Evolutionary conservation across 495 filamentous ascomycete genomes (phyloP), one percentile per base, ranked within the genome.

Genomic region (Talaromyces trachyspermus): DNA sequence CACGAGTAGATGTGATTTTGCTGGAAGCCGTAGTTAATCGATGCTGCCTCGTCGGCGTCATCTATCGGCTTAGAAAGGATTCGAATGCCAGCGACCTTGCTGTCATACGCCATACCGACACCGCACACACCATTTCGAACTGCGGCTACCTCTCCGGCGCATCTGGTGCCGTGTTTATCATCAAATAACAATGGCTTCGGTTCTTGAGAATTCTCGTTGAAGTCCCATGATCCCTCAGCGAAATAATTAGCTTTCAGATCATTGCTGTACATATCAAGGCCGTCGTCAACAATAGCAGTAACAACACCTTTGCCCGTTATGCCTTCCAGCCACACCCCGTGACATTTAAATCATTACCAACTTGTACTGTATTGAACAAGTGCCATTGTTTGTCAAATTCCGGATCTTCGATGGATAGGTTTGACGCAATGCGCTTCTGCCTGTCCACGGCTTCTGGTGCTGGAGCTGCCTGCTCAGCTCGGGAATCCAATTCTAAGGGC

Each of bases 1-100:
- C 92, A 98, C 8, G 92, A 98, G 65, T 96, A 98, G 37, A 98
- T 96, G 49, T 95, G 84, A 58, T 95, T 98, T 30, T 87, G 72
- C 53, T 96, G 81, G 57, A 78, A 92, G 19, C 80, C 88, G 64
- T 89, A 95, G 68, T 94, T 95, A 75, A 98, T 82, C 17, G 92
- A 85, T 2, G 81, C 70, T 22, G 92, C 91, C 66, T 98, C 92
- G 56, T 98, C 92, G 24, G 84, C 81, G 63, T 98, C 92, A 43
- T 81, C 81, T 53, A 98, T 95, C n/a, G 84, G 63, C 52, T 84
- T 86, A 18, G 86, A 92, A 17, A 98, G 70, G 55, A 98, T 97
- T 15, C 92, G 86, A 52, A 96, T 83, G 23, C 86, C 90, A 17
- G 89, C 79, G 53, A 98, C 81, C 59, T 84, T 89, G 45, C 89